These are phyloP conservation scores for Rhizopogon vinicolor DNA, from an alignment of 768 basidiomycete species.

Conservation along the genomic window DNA sequence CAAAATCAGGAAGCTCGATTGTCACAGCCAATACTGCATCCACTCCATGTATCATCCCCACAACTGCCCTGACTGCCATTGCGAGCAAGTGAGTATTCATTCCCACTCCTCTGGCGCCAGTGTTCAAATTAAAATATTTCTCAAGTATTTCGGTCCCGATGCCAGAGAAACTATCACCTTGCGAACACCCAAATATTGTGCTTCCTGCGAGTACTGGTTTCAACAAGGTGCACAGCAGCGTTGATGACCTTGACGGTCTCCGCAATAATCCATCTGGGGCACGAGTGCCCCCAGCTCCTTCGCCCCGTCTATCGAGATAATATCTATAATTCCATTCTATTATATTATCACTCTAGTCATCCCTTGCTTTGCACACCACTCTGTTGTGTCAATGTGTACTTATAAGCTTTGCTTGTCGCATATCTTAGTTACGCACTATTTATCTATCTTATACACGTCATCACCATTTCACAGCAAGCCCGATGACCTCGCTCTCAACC, in stretches of 20 bases:
- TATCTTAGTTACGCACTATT: conserved; percentile 6
- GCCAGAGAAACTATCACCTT: conserved; percentile 53
- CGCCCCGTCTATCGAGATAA: neutral
- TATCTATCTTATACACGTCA: neutral
- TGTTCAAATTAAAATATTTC: conserved; percentile 1
- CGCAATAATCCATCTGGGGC: neutral
- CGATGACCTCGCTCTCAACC: conserved; percentile 81
- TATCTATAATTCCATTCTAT: conserved; percentile 12
- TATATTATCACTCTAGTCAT: conserved; percentile 23
- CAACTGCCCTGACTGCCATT: conserved; percentile 38
- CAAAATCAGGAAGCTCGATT: conserved; percentile 30
- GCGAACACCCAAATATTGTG: conserved; percentile 48
- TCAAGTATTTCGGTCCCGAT: conserved; percentile 71
- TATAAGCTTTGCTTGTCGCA: conserved; percentile 7
- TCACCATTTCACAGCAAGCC: conserved; percentile 73
- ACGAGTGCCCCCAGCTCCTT: neutral
- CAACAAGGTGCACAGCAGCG: conserved; percentile 38
- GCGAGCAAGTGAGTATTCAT: conserved; percentile 35
- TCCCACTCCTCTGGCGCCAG: conserved; percentile 2
- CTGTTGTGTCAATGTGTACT: conserved; percentile 17
- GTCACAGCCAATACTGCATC: conserved; percentile 31
- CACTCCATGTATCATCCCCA: conserved; percentile 35
- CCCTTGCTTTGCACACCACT: conserved; percentile 9
- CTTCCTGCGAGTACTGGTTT: conserved; percentile 57
- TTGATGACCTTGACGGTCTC: conserved; percentile 18